These are phyloP conservation scores for Pneumocystis murina DNA, from an alignment of 1,139 yeast genomes.

Conservation along the genomic window DNA sequence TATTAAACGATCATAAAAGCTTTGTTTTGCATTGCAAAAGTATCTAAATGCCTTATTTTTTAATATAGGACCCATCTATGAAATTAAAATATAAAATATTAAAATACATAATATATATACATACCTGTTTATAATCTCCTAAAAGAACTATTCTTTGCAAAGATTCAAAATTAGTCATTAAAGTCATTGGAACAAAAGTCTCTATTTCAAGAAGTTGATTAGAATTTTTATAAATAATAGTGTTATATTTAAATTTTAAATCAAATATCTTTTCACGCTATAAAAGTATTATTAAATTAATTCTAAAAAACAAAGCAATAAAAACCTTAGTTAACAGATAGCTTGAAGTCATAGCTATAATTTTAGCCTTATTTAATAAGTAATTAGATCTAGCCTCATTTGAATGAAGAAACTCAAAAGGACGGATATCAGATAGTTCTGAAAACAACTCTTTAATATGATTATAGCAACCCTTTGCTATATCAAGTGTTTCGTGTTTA, in stretches of 20 bases:
- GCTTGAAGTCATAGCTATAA: slow-evolving; percentile 25
- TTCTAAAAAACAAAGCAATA: not conserved
- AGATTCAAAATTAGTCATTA: slow-evolving; percentile 8
- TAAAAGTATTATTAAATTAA: not conserved
- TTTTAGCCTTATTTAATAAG: slow-evolving; percentile 20
- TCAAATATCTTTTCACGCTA: slow-evolving; percentile 16
- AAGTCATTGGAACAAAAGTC: slow-evolving; percentile 21
- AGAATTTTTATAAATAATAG: slow-evolving; percentile 26
- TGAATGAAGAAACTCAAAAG: slow-evolving; percentile 22
- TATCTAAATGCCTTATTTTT: slow-evolving; percentile 14
- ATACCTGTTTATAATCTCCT: slow-evolving; percentile 23
- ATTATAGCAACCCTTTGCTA: slow-evolving; percentile 14
- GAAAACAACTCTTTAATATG: slow-evolving; percentile 22
- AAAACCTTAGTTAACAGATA: slow-evolving; percentile 15
- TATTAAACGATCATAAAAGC: slow-evolving; percentile 20
- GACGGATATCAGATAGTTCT: slow-evolving; percentile 23
- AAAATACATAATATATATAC: not conserved
- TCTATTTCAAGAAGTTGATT: slow-evolving; percentile 25
- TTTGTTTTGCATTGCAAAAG: slow-evolving; percentile 16
- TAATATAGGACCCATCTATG: slow-evolving; percentile 18
- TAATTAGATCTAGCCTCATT: slow-evolving; percentile 17
- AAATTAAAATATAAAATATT: not conserved
- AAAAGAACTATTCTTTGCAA: slow-evolving; percentile 23
- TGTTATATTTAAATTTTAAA: slow-evolving; percentile 20
- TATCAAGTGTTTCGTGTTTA: slow-evolving; percentile 9